phyloP scores from a whole-genome alignment of 495 filamentous ascomycete species.

The Niebla homalea region DNA sequence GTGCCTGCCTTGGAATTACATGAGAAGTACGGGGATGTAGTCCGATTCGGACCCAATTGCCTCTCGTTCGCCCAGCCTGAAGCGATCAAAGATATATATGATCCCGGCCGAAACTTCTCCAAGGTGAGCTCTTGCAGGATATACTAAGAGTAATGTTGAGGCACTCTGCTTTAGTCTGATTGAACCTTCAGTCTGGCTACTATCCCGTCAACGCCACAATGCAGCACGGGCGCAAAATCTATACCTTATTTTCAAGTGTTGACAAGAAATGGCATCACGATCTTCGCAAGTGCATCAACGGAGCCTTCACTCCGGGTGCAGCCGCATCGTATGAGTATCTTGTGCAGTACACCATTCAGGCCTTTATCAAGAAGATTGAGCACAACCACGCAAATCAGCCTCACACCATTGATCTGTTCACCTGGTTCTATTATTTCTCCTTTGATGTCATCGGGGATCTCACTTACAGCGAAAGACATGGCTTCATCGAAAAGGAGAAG shows the following conservation, averaged over 20 bases:
- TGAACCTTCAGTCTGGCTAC: slow-evolving; percentile 47
- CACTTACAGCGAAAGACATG: slow-evolving; percentile 49
- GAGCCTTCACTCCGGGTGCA: slow-evolving; percentile 62
- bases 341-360: slow-evolving; percentile 50
- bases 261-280: slow-evolving; percentile 64
- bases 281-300: slow-evolving; percentile 57
- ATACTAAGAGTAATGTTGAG: background rate
- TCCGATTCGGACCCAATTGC: slow-evolving; percentile 54
- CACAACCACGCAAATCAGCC: slow-evolving; percentile 3
- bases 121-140: slow-evolving; percentile 38
- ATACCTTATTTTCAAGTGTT: slow-evolving; percentile 63
- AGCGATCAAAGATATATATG: slow-evolving; percentile 63
- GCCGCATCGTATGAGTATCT: slow-evolving; percentile 66
- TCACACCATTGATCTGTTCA: slow-evolving; percentile 45
- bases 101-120: slow-evolving; percentile 65
- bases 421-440: slow-evolving; percentile 70
- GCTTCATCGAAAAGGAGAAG: slow-evolving; percentile 45
- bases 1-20: slow-evolving; percentile 45
- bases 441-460: slow-evolving; percentile 63
- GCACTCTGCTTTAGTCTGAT: slow-evolving; percentile 3
- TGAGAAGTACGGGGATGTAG: slow-evolving; percentile 55
- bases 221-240: slow-evolving; percentile 50
- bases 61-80: slow-evolving; percentile 56
- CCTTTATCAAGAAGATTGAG: slow-evolving; percentile 39
- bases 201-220: slow-evolving; percentile 59